Conservation (phyloP, 257 asterid genomes). For the Fraxinus excelsior region DNA sequence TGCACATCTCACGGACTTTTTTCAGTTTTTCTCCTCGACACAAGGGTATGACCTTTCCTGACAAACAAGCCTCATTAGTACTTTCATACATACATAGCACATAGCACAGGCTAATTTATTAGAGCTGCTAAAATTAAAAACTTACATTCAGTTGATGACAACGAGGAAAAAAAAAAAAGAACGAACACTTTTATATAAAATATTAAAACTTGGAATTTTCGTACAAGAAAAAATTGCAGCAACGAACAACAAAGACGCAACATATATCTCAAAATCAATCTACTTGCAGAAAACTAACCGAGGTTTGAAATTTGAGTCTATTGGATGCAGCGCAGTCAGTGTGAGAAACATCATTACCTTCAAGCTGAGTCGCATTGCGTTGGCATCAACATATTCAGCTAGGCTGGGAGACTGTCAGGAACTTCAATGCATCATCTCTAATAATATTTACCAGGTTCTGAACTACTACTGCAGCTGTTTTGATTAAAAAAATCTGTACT, state of each 20-base stretch:
- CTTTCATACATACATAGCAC: background rate
- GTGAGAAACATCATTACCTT: background rate
- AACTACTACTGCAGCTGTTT: slow-evolving; percentile 2
- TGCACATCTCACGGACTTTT: background rate
- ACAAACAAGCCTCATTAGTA: background rate
- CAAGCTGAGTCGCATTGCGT: background rate
- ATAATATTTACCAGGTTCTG: background rate
- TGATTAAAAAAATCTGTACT: slow-evolving; percentile 15
- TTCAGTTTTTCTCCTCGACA: too few relatives aligned
- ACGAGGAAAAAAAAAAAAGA: background rate
- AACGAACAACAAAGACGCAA: background rate
- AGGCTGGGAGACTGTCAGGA: background rate
- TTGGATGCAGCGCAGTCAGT: background rate
- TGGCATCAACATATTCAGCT: background rate
- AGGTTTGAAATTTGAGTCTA: background rate
- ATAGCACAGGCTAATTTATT: too few relatives aligned
- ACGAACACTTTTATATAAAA: background rate
- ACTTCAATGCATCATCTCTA: background rate
- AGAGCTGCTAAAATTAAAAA: too few relatives aligned
- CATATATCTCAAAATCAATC: background rate
- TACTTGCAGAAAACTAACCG: background rate
- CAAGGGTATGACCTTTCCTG: too few relatives aligned
- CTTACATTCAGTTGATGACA: too few relatives aligned
- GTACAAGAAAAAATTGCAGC: slow-evolving; percentile 10
- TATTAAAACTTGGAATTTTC: background rate